Conservation (phyloP, 2,329 filamentous ascomycete genomes). For the Sodiomyces alkalinus region DNA sequence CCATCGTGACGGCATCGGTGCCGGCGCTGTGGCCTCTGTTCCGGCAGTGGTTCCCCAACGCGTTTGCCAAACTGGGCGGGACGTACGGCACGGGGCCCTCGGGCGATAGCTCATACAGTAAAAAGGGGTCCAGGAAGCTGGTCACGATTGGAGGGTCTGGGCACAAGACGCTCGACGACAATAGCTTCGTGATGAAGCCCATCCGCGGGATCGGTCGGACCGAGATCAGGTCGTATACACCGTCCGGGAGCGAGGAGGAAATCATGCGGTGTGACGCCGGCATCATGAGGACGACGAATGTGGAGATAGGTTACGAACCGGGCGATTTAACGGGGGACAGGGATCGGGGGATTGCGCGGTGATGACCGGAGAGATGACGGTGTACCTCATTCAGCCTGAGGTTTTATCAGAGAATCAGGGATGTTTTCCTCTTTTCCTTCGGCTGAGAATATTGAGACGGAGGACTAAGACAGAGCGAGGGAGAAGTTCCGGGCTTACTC, state of each 20-base stretch:
- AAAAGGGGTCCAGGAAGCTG: not conserved
- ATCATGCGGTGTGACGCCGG: conserved; percentile 6
- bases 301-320: conserved; percentile 6
- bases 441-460: too few relatives aligned
- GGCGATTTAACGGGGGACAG: conserved; percentile 2
- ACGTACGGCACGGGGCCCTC: conserved; percentile 4
- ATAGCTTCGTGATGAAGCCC: conserved; percentile 7
- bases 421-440: too few relatives aligned
- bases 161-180: conserved; percentile 3
- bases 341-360: too few relatives aligned
- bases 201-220: conserved; percentile 5
- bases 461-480: too few relatives aligned
- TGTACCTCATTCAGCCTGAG: too few relatives aligned
- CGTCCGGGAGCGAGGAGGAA: conserved; percentile 7
- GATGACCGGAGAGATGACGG: too few relatives aligned
- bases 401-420: too few relatives aligned
- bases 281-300: conserved; percentile 8
- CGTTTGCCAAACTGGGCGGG: conserved; percentile 10
- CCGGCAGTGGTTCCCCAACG: conserved; percentile 12
- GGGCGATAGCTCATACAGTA: not conserved
- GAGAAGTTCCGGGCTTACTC: too few relatives aligned
- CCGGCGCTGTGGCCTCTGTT: conserved; percentile 23
- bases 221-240: conserved; percentile 6
- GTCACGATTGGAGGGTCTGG: not conserved
- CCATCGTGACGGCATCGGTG: conserved; percentile 21